Evolutionary conservation across 2,329 filamentous ascomycete genomes (phyloP).

Genomic region (Hypoxylon sp.): DNA sequence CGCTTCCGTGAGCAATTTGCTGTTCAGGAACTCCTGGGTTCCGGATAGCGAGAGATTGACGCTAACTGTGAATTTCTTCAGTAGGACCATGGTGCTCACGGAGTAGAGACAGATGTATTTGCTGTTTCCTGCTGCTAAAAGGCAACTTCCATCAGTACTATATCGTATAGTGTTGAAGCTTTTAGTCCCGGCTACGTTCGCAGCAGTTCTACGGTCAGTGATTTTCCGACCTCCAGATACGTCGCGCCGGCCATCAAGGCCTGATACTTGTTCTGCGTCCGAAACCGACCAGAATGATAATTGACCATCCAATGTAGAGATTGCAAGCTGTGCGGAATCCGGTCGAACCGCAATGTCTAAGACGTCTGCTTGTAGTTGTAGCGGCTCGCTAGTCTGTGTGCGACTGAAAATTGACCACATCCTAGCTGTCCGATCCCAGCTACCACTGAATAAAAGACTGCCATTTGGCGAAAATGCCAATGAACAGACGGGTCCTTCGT

Average conservation of each 20-base stretch:
- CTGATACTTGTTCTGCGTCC: constrained; percentile 87
- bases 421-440: constrained; percentile 95
- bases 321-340: constrained; percentile 90
- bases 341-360: constrained; percentile 88
- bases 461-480: constrained; percentile 92
- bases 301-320: constrained; percentile 94
- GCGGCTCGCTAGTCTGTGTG: constrained; percentile 93
- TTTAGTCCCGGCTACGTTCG: constrained; percentile 91
- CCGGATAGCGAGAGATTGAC: constrained; percentile 96
- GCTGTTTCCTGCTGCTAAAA: constrained; percentile 94
- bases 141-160: constrained; percentile 90
- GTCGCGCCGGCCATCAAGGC: constrained; percentile 90
- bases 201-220: constrained; percentile 89
- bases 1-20: constrained; percentile 89
- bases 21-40: constrained; percentile 97
- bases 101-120: constrained; percentile 99
- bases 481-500: constrained; percentile 93
- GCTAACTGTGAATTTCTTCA: constrained; percentile 96
- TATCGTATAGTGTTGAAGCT: constrained; percentile 90
- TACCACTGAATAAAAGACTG: constrained; percentile 86
- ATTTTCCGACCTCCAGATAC: constrained; percentile 92
- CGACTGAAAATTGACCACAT: constrained; percentile 96
- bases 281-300: constrained; percentile 94
- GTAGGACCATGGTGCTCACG: constrained; percentile 88
- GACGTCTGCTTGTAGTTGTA: constrained; percentile 93